Base-by-base conservation (phyloP, 2,329 filamentous ascomycete genomes). In the Drechslerella stenobrocha region DNA sequence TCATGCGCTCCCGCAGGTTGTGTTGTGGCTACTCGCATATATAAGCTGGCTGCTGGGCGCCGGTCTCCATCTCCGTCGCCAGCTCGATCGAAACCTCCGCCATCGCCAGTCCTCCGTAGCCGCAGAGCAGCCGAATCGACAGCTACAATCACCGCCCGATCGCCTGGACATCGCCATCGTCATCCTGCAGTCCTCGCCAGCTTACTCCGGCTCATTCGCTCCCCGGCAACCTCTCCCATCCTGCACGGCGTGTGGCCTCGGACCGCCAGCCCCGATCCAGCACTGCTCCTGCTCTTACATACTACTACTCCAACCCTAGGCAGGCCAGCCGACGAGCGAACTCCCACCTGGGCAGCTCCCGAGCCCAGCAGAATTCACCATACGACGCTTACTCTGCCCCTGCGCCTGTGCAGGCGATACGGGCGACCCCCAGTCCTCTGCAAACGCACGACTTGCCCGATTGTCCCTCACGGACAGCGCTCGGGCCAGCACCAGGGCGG, bases 391-490 rank as follows among this genome's bases (percentile, higher is more conserved):
- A 67, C 26, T 67, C 18, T 51, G 59, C 51, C 50, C 55, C 50
- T 67, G 63, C 55, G 63, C 63, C 63, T 60, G 63, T 52, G 28
- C 34, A 59, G 63, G 63, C 63, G 55, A 67, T 56, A 56, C 55
- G 50, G 61, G 55, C 61, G 46, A 59, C 45, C 15, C 63, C 63
- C 63, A 60, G 63, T 67, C 63, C 50, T 44, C 63, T 32, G 28
- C 48, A 30, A 55, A 59, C 55, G 50, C 55, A 46, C 63, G 50
- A 67, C 63, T 55, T 60, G 55, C 63, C 63, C 63, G 63, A 60
- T 67, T 60, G 50, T 53, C 63, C 52, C 32, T 44, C 34, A 50
- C 44, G 32, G 50, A 34, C 47, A 32, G 26, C n/a, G 42, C 35
- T 24, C 45, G 30, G 13, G 32, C 20, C 20, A 32, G 18, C 18